Evolutionary conservation across 2,329 filamentous ascomycete species (phyloP).

Genomic region (Cordyceps cateniannulata): DNA sequence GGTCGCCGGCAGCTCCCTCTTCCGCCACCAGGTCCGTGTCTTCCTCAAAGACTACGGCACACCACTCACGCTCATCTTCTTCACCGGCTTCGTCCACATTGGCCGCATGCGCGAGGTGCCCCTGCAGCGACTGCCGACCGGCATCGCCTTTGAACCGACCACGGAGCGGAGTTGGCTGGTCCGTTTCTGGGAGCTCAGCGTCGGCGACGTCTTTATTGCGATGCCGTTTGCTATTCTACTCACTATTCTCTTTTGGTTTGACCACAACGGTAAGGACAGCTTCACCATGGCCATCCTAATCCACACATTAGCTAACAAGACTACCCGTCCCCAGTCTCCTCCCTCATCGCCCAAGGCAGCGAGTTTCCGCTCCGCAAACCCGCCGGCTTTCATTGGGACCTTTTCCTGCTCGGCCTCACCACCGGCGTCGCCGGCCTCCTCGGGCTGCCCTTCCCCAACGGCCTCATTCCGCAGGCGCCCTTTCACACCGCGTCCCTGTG

Average conservation of each 20-base stretch:
- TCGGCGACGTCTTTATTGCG: conserved; percentile 71
- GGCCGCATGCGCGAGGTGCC: conserved; percentile 70
- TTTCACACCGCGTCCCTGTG: conserved; percentile 77
- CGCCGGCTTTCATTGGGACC: conserved; percentile 79
- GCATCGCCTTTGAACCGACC: conserved; percentile 73
- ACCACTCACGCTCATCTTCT: conserved; percentile 76
- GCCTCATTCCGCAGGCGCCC: conserved; percentile 75
- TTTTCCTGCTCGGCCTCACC: conserved; percentile 73
- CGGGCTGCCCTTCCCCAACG: conserved; percentile 75
- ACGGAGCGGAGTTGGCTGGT: conserved; percentile 69
- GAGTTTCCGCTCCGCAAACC: conserved; percentile 77
- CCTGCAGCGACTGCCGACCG: conserved; percentile 67
- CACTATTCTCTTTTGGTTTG: conserved; percentile 83
- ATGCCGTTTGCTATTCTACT: conserved; percentile 81
- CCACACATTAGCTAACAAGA: neutral
- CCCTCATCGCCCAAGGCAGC: conserved; percentile 74
- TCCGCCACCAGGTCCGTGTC: conserved; percentile 67
- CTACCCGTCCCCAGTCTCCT: conserved; percentile 52
- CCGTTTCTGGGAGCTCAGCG: conserved; percentile 70
- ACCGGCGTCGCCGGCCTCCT: conserved; percentile 70
- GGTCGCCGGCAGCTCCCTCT: conserved; percentile 64
- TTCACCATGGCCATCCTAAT: neutral
- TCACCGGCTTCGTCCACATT: conserved; percentile 82
- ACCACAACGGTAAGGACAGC: conserved; percentile 64
- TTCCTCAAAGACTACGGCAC: conserved; percentile 90